A percentile compares a stretch with the other conserved stretches of the same genome.
These are phyloP conservation scores for Solanum rostratum DNA, from an alignment of 257 asterid genomes.

Conservation along the genomic window DNA sequence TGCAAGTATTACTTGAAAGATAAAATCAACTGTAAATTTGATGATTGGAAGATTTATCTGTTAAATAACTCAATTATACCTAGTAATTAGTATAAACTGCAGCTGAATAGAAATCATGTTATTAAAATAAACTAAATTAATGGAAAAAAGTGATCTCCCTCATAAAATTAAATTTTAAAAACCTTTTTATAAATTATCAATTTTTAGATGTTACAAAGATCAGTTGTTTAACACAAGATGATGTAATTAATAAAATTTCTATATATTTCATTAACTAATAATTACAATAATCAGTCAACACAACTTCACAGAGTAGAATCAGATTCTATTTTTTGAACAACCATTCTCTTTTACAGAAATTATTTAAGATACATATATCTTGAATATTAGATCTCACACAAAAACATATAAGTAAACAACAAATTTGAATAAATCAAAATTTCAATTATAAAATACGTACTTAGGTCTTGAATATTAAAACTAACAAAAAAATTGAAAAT, in stretches of 20 bases:
- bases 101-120: background rate
- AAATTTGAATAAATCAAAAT: no score
- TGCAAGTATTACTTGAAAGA: background rate
- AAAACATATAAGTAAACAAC: background rate
- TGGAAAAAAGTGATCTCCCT: background rate
- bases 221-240: no score
- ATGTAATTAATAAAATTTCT: no score
- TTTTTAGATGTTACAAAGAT: no score
- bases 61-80: no score
- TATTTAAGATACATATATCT: background rate
- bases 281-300: no score
- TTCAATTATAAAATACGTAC: no score
- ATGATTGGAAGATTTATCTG: no score
- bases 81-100: no score
- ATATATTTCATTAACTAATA: no score
- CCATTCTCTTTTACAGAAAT: background rate
- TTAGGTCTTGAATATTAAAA: background rate
- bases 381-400: background rate
- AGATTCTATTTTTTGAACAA: no score
- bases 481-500: background rate
- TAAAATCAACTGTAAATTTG: background rate
- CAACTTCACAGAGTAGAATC: background rate
- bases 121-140: background rate
- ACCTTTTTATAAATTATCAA: background rate
- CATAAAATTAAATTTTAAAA: background rate